phyloP scores from a whole-genome alignment of 352 stramenopile genomes.

The Phytophthora foliorum region DNA sequence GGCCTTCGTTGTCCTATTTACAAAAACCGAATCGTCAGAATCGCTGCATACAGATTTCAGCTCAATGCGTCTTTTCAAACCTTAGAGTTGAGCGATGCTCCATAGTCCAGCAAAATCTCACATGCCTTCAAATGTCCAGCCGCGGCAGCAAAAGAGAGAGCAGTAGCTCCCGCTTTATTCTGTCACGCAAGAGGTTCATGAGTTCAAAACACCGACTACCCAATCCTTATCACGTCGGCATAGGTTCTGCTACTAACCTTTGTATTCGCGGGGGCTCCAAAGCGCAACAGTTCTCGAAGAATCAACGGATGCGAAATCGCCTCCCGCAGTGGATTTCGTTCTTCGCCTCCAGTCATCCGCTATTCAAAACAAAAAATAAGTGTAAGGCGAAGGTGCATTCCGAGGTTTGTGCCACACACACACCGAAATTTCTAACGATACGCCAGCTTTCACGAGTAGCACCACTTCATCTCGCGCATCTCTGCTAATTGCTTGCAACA shows the following conservation, averaged over 20 bases:
- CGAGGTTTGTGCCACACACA: background rate
- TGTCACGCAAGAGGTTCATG: background rate
- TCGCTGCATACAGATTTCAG: background rate
- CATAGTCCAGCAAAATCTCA: conserved; percentile 46
- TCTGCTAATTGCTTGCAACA: conserved; percentile 37
- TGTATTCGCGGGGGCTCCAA: conserved; percentile 36
- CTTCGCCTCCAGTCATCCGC: conserved; percentile 35
- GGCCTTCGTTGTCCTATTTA: conserved; percentile 52
- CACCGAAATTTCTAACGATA: conserved; percentile 40
- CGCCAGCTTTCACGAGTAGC: conserved; percentile 45
- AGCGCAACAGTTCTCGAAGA: conserved; percentile 41
- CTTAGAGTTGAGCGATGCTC: conserved; percentile 47
- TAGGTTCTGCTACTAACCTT: conserved; percentile 24
- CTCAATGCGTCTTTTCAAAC: conserved; percentile 12
- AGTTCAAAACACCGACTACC: background rate
- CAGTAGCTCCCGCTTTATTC: conserved; percentile 43
- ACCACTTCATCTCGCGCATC: conserved; percentile 42
- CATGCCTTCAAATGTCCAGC: conserved; percentile 40
- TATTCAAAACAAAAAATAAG: conserved; percentile 7
- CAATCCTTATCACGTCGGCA: background rate
- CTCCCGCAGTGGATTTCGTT: conserved; percentile 40
- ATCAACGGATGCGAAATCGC: conserved; percentile 37
- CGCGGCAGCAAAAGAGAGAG: conserved; percentile 41
- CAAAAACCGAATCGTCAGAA: background rate
- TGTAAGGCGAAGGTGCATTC: background rate